phyloP scores from a whole-genome alignment of 2,329 filamentous ascomycete genomes.

The Hawksworthiomyces lignivorus region DNA sequence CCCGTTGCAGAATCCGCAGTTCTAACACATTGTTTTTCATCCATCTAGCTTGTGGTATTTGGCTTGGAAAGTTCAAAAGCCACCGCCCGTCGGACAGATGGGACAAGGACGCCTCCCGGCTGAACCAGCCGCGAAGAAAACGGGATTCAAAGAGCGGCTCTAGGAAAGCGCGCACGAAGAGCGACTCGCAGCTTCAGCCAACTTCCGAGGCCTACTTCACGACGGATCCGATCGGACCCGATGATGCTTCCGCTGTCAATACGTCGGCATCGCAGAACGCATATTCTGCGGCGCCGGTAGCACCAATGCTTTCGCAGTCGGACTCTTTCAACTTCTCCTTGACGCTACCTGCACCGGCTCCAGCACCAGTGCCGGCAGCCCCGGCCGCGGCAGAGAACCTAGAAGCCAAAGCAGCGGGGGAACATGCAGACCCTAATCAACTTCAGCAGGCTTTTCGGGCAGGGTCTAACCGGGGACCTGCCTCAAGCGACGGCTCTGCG shows the following conservation, averaged over 20 bases:
- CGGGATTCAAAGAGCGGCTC: constrained; percentile 31
- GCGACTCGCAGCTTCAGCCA: constrained; percentile 34
- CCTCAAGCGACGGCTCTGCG: constrained; percentile 18
- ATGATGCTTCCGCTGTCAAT: constrained; percentile 11
- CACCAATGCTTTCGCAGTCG: neutral
- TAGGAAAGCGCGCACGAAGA: constrained; percentile 44
- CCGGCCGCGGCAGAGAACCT: neutral
- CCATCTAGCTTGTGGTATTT: constrained; percentile 71
- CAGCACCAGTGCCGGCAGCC: neutral
- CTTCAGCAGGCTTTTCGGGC: constrained; percentile 23
- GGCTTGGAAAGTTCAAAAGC: constrained; percentile 79
- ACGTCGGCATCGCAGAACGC: neutral
- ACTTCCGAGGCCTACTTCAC: constrained; percentile 48
- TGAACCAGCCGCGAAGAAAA: constrained; percentile 45
- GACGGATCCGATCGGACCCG: constrained; percentile 44
- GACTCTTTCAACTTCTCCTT: neutral
- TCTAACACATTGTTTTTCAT: too few species aligned
- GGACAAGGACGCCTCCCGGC: constrained; percentile 55
- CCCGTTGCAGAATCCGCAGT: too few species aligned
- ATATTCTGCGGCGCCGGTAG: neutral
- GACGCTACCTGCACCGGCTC: neutral
- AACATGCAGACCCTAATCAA: neutral
- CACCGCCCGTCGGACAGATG: constrained; percentile 81
- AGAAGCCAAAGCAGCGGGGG: neutral
- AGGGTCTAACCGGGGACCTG: constrained; percentile 23